phyloP scores from a whole-genome alignment of 306 rosid species.

The Cucurbita pepo region DNA sequence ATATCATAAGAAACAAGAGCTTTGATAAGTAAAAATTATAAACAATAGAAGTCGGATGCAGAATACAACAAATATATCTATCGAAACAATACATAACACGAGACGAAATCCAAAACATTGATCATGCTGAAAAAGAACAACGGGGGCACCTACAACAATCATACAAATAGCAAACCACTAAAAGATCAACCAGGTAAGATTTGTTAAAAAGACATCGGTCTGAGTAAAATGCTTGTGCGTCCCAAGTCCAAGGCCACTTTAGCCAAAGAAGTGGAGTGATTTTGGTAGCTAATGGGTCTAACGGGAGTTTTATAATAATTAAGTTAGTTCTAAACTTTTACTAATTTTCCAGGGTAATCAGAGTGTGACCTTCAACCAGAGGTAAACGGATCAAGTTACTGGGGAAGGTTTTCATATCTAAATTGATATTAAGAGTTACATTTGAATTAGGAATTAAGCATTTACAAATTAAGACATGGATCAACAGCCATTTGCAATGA shows the following conservation, averaged over 20 bases:
- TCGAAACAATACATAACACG: not conserved
- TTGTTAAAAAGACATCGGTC: not conserved
- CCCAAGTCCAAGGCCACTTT: not conserved
- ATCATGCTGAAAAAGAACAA: not conserved
- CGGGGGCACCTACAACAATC: not conserved
- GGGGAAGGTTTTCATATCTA: not conserved
- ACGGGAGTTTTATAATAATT: not conserved
- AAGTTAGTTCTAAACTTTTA: not conserved
- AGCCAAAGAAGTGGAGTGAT: not conserved
- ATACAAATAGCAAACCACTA: not conserved
- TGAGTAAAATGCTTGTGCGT: not conserved
- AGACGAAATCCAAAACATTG: not conserved
- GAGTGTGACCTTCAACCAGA: not conserved
- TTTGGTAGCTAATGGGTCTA: not conserved
- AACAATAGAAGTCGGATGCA: not conserved
- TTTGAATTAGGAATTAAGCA: not conserved
- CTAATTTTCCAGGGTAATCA: not conserved
- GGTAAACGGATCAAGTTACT: not conserved
- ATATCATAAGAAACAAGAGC: not conserved
- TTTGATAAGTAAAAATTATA: not conserved
- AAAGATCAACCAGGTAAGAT: not conserved
- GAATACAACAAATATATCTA: not conserved
- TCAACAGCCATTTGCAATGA: not conserved
- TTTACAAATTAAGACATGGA: not conserved
- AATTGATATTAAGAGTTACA: not conserved